Evolutionary conservation across 805 yeast species (phyloP).

Genomic region (Candida mattraensis): DNA sequence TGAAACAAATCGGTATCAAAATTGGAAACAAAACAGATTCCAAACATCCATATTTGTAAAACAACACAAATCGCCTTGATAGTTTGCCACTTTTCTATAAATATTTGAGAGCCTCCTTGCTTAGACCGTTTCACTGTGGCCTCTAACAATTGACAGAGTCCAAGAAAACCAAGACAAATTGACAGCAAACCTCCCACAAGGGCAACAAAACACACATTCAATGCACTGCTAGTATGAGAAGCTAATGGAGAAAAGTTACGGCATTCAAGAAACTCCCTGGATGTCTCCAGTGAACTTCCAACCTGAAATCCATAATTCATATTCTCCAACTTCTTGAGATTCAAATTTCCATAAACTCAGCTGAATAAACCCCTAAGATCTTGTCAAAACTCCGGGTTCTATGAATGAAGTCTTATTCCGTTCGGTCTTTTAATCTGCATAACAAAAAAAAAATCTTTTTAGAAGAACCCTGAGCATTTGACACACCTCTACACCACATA

Average conservation of each 20-base stretch:
- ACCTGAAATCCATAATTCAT: too few species aligned
- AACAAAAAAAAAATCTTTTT: too few species aligned
- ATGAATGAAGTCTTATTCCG: too few species aligned
- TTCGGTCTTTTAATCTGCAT: too few species aligned
- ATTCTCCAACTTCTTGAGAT: too few species aligned
- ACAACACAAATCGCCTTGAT: slow-evolving; percentile 15
- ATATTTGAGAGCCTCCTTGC: slow-evolving; percentile 15
- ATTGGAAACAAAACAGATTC: slow-evolving; percentile 9
- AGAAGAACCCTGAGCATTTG: too few species aligned
- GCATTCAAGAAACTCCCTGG: too few species aligned
- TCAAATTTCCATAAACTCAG: too few species aligned
- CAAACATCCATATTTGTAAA: slow-evolving; percentile 9
- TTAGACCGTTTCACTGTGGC: slow-evolving; percentile 9
- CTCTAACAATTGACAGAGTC: slow-evolving; percentile 22
- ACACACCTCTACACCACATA: too few species aligned
- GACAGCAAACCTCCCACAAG: slow-evolving; percentile 16
- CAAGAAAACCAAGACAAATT: slow-evolving; percentile 14
- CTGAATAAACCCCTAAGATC: too few species aligned
- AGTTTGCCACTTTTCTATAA: slow-evolving; percentile 9
- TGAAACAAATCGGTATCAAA: slow-evolving; percentile 5
- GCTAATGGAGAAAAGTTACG: slow-evolving; percentile 8
- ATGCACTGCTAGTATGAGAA: slow-evolving; percentile 20
- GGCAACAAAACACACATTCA: slow-evolving; percentile 34
- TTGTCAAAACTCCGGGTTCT: too few species aligned
- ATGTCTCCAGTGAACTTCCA: too few species aligned